Conservation (phyloP, 306 rosid species). For the Quercus mongolica region DNA sequence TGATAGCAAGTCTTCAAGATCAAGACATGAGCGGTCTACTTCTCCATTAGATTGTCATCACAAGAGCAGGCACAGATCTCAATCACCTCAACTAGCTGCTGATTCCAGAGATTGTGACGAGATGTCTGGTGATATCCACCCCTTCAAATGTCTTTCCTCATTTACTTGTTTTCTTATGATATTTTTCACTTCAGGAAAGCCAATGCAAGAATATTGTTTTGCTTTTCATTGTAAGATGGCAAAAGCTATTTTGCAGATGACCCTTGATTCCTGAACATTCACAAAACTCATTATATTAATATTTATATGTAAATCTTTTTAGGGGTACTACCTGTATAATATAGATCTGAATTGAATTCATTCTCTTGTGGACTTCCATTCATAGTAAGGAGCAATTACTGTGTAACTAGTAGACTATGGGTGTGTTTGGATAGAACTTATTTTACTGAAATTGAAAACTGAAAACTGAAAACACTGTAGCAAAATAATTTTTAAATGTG, state of each 20-base stretch:
- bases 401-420: no score
- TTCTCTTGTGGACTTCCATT: no score
- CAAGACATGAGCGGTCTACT: slow-evolving; percentile 51
- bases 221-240: background rate
- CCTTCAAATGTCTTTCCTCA: slow-evolving; percentile 28
- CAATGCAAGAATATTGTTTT: background rate
- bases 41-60: slow-evolving; percentile 40
- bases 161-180: background rate
- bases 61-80: slow-evolving; percentile 51
- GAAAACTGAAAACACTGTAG: no score
- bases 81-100: slow-evolving; percentile 34
- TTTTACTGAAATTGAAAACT: no score
- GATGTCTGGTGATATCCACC: slow-evolving; percentile 95
- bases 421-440: no score
- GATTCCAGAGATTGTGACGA: slow-evolving; percentile 62
- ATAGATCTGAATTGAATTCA: no score
- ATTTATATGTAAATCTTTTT: no score
- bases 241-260: background rate
- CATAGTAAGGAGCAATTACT: no score
- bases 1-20: slow-evolving; percentile 48
- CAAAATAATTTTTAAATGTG: no score
- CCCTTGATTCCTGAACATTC: no score
- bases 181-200: background rate
- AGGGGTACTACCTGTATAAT: no score
- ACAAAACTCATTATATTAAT: no score